Evolutionary conservation across 148 eudicot species (phyloP).

Genomic region (Vaccinium myrtillus): DNA sequence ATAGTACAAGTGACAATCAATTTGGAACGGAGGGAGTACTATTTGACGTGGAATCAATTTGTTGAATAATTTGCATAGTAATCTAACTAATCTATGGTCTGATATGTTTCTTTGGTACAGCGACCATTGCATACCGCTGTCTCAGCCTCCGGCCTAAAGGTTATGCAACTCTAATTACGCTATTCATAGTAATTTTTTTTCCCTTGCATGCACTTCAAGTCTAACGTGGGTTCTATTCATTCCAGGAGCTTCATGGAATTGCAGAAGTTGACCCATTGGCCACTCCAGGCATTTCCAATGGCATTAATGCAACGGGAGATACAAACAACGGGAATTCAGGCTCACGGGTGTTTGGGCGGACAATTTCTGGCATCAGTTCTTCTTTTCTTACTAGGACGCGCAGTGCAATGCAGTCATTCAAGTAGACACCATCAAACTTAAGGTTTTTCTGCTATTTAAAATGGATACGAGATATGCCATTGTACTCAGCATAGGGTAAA

Average conservation of each 20-base stretch:
- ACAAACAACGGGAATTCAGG: conserved; percentile 20
- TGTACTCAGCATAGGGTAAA: background rate
- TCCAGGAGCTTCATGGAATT: conserved; percentile 44
- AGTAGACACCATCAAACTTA: conserved; percentile 18
- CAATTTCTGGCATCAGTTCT: conserved; percentile 32
- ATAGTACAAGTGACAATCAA: too few species aligned
- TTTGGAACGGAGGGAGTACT: background rate
- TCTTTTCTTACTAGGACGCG: conserved; percentile 58
- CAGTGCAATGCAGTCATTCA: conserved; percentile 50
- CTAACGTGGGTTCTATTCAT: conserved; percentile 12
- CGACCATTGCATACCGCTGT: conserved; percentile 26
- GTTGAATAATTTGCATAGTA: background rate
- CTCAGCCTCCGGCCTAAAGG: conserved; percentile 56
- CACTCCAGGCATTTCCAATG: conserved; percentile 33
- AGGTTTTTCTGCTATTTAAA: background rate
- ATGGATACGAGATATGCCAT: background rate
- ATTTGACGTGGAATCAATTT: background rate
- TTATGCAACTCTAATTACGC: conserved; percentile 8
- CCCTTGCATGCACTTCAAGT: background rate
- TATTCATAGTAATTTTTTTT: background rate
- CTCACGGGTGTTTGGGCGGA: conserved; percentile 35
- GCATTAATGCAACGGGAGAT: conserved; percentile 29
- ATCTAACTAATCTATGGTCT: background rate
- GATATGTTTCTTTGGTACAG: conserved; percentile 22
- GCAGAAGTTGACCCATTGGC: conserved; percentile 27